These are phyloP conservation scores for Pseudogymnoascus verrucosus DNA, from an alignment of 2,329 filamentous ascomycete species.

Conservation along the genomic window DNA sequence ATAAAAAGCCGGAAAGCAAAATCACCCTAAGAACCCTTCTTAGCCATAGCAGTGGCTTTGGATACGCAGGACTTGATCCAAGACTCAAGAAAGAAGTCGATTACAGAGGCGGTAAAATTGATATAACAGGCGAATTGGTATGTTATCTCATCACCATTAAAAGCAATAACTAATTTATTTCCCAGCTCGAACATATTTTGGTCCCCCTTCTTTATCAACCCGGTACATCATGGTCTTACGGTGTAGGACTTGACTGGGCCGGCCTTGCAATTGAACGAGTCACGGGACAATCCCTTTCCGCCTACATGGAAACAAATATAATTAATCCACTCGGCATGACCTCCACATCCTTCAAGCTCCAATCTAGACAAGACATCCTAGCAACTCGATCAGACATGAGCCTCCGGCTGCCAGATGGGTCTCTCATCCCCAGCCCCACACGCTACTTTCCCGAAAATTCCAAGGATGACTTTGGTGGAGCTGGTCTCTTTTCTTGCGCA, in stretches of 20 bases:
- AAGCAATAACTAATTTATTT: background rate
- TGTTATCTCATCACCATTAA: background rate
- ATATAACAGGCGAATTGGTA: constrained; percentile 17
- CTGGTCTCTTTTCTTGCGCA: constrained; percentile 29
- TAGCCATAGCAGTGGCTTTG: constrained; percentile 21
- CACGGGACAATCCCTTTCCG: constrained; percentile 33
- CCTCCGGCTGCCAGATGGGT: background rate
- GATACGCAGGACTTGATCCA: background rate
- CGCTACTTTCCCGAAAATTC: constrained; percentile 32
- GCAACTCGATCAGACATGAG: background rate
- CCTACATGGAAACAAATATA: constrained; percentile 40
- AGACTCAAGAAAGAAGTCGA: background rate
- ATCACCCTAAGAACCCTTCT: constrained; percentile 11
- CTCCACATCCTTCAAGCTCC: constrained; percentile 47
- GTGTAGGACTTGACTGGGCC: constrained; percentile 25
- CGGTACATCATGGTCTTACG: constrained; percentile 52
- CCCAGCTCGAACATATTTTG: background rate
- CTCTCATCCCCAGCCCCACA: background rate
- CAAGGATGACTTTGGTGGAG: constrained; percentile 29
- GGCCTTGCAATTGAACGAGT: constrained; percentile 39
- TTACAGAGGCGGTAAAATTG: constrained; percentile 25
- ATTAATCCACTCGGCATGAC: constrained; percentile 39
- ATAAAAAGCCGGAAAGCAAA: background rate
- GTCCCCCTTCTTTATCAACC: constrained; percentile 56
- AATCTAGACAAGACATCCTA: constrained; percentile 22